Percentiles rank a stretch among this genome's conserved stretches.
Evolutionary conservation across 352 stramenopile genomes (phyloP).

Genomic region (Globisporangium alternatum): DNA sequence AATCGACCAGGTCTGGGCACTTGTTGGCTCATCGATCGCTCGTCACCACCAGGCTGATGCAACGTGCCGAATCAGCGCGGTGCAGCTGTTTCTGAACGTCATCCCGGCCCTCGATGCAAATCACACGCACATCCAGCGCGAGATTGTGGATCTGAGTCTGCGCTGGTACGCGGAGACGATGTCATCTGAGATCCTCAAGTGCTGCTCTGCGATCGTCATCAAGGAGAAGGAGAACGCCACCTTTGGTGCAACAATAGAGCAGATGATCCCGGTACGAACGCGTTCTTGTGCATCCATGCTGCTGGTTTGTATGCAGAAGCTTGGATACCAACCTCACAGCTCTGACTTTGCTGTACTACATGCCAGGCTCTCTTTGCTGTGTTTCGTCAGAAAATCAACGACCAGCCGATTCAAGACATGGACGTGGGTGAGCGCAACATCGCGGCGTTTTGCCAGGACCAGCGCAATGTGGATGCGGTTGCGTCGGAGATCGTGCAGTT

Average conservation of each 20-base stretch:
- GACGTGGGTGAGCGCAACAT: constrained; percentile 26
- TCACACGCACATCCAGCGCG: constrained; percentile 25
- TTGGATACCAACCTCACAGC: not conserved
- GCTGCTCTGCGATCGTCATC: constrained; percentile 35
- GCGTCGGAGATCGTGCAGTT: constrained; percentile 52
- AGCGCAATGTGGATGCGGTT: constrained; percentile 35
- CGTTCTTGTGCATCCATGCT: not conserved
- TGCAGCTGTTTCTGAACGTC: constrained; percentile 57
- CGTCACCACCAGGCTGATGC: constrained; percentile 31
- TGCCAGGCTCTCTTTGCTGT: constrained; percentile 30
- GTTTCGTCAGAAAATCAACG: constrained; percentile 45
- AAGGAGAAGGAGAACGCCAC: constrained; percentile 30
- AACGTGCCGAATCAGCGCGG: constrained; percentile 27
- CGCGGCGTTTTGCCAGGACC: constrained; percentile 30
- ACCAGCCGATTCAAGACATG: constrained; percentile 21
- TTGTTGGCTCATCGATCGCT: constrained; percentile 33
- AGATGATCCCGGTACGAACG: constrained; percentile 23
- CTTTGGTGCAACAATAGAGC: constrained; percentile 24
- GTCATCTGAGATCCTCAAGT: constrained; percentile 40
- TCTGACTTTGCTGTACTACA: not conserved
- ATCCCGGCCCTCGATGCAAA: constrained; percentile 24
- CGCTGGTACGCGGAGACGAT: constrained; percentile 44
- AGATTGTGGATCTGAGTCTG: constrained; percentile 41
- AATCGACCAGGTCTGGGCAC: constrained; percentile 48
- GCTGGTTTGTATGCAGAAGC: not conserved